Percentiles rank a stretch among this genome's conserved stretches.
Conservation (phyloP, 495 filamentous ascomycete species). For the Penicillium canariense region DNA sequence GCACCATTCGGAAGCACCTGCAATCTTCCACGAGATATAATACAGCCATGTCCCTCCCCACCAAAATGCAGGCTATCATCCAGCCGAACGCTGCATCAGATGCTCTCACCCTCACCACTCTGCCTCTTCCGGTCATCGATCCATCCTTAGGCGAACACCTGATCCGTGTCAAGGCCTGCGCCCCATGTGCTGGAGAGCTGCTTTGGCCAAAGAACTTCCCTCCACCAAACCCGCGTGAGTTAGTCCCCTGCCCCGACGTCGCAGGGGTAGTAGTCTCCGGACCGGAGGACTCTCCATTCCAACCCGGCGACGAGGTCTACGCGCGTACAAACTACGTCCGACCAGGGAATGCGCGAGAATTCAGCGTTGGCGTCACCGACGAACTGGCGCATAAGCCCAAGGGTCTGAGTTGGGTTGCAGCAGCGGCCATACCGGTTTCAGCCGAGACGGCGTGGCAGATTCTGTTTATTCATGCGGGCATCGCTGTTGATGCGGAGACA, state of each 20-base stretch:
- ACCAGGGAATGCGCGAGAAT: slow-evolving; percentile 43
- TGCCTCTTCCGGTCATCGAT: too few species aligned
- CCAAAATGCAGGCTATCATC: too few species aligned
- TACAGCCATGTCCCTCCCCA: too few species aligned
- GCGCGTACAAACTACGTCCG: slow-evolving; percentile 40
- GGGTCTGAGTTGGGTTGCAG: slow-evolving; percentile 41
- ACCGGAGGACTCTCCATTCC: slow-evolving; percentile 44
- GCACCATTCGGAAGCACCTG: too few species aligned
- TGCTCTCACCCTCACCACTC: too few species aligned
- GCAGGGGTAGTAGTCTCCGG: slow-evolving; percentile 45
- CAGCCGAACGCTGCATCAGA: too few species aligned
- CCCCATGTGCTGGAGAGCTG: slow-evolving; percentile 55
- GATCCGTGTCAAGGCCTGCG: slow-evolving; percentile 21
- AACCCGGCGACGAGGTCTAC: slow-evolving; percentile 49
- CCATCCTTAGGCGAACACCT: neutral
- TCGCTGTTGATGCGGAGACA: slow-evolving; percentile 2
- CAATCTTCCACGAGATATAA: too few species aligned
- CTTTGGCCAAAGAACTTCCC: slow-evolving; percentile 49
- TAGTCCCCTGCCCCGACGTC: slow-evolving; percentile 53
- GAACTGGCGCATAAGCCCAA: slow-evolving; percentile 45
- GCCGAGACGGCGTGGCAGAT: slow-evolving; percentile 53
- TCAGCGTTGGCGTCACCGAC: slow-evolving; percentile 41
- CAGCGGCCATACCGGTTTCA: slow-evolving; percentile 46
- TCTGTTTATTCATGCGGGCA: slow-evolving; percentile 44
- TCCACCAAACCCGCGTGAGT: slow-evolving; percentile 24